These are phyloP conservation scores for Fraxinus dipetala DNA, from an alignment of 305 asterid genomes.

Conservation along the genomic window DNA sequence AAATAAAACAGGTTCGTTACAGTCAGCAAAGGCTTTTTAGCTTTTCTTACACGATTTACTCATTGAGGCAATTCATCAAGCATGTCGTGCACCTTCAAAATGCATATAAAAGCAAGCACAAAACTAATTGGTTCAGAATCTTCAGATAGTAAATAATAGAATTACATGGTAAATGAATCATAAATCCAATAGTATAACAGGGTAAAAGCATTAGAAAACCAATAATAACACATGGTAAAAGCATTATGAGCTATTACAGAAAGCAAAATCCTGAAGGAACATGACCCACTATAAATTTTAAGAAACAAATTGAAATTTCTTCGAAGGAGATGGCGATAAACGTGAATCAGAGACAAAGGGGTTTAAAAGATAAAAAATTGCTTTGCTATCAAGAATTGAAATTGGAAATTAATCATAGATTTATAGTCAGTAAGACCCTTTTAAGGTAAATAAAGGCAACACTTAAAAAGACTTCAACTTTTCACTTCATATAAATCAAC, in stretches of 20 bases:
- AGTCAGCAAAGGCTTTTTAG: not conserved
- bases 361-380: not conserved
- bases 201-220: not conserved
- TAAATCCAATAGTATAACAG: not conserved
- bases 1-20: not conserved
- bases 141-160: not conserved
- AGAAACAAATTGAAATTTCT: not conserved
- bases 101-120: not conserved
- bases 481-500: not conserved
- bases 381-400: not conserved
- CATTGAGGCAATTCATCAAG: slow-evolving; percentile 9
- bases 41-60: not conserved
- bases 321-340: not conserved
- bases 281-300: no score
- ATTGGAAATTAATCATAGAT: not conserved
- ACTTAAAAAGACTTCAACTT: not conserved
- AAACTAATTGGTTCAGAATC: not conserved
- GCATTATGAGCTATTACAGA: not conserved
- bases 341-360: not conserved
- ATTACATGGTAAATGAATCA: not conserved
- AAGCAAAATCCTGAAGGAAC: not conserved
- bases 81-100: not conserved
- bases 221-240: not conserved
- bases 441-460: not conserved
- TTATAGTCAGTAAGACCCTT: not conserved